A percentile compares a stretch with the other conserved stretches of the same genome.
Evolutionary conservation across 1,139 yeast species (phyloP).

Genomic region (Hyphopichia burtonii): DNA sequence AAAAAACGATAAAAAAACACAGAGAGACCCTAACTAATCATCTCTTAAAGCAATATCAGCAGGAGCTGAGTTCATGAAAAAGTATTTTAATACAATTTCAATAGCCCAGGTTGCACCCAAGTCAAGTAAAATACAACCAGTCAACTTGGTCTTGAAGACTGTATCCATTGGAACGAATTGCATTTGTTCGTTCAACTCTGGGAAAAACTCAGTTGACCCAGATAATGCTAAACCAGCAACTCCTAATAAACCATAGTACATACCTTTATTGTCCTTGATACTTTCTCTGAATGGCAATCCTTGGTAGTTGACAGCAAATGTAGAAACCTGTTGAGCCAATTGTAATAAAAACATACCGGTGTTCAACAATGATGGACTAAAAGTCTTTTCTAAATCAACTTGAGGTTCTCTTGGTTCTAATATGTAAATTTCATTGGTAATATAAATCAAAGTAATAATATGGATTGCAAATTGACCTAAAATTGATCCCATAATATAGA

Average conservation of each 20-base stretch:
- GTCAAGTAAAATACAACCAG: slow-evolving; percentile 71
- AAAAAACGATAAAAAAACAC: neutral
- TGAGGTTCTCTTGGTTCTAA: slow-evolving; percentile 90
- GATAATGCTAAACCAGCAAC: slow-evolving; percentile 86
- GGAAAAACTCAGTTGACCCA: slow-evolving; percentile 92
- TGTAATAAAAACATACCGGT: slow-evolving; percentile 95
- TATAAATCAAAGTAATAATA: slow-evolving; percentile 75
- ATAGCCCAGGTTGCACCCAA: slow-evolving; percentile 76
- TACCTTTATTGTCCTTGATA: slow-evolving; percentile 86
- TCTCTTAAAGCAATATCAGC: slow-evolving; percentile 79
- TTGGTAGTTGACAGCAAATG: slow-evolving; percentile 96
- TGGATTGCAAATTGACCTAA: slow-evolving; percentile 96
- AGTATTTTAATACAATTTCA: slow-evolving; percentile 74
- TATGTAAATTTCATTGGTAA: slow-evolving; percentile 77
- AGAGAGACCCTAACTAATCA: slow-evolving; percentile 6
- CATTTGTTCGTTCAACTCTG: slow-evolving; percentile 90
- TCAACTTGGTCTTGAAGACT: slow-evolving; percentile 75
- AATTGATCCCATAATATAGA: slow-evolving; percentile 95
- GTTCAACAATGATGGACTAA: slow-evolving; percentile 85
- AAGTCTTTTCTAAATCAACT: slow-evolving; percentile 85
- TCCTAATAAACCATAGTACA: slow-evolving; percentile 93
- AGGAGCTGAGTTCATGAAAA: slow-evolving; percentile 88
- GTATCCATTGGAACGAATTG: slow-evolving; percentile 83
- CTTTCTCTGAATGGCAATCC: slow-evolving; percentile 97
- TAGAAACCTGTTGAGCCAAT: slow-evolving; percentile 93